Evolutionary conservation across 2,329 filamentous ascomycete genomes (phyloP).

Genomic region (Reticulascus tulasneorum): DNA sequence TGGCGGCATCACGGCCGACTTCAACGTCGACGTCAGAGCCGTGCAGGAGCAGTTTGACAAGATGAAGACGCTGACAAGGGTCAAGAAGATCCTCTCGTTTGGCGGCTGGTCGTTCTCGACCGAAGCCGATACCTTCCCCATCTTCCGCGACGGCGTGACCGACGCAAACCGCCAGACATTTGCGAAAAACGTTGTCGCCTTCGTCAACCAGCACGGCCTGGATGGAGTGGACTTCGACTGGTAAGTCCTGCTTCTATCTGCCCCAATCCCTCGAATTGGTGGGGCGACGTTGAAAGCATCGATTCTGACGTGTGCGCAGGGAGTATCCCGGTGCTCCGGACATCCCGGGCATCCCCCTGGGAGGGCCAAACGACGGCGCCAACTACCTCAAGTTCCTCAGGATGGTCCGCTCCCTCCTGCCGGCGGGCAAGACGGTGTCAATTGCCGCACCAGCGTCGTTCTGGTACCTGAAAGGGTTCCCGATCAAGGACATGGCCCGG

Average conservation of each 20-base stretch:
- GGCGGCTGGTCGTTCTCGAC: slow-evolving; percentile 31
- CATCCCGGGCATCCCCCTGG: slow-evolving; percentile 18
- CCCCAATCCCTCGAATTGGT: slow-evolving; percentile 24
- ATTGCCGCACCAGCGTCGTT: slow-evolving; percentile 17
- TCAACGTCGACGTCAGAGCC: slow-evolving; percentile 4
- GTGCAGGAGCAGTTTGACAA: slow-evolving; percentile 19
- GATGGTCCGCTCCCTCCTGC: slow-evolving; percentile 7
- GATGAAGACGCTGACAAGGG: slow-evolving; percentile 20
- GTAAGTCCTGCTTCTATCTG: too few species aligned
- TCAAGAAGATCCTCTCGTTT: slow-evolving; percentile 13
- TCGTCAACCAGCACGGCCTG: slow-evolving; percentile 34
- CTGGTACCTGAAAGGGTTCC: slow-evolving; percentile 19
- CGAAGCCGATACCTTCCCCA: slow-evolving; percentile 18
- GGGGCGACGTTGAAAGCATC: too few species aligned
- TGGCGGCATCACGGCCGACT: slow-evolving; percentile 16
- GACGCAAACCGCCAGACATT: slow-evolving; percentile 33
- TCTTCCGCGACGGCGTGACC: slow-evolving; percentile 25
- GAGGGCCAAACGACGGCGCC: slow-evolving; percentile 15
- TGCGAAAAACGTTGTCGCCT: slow-evolving; percentile 29
- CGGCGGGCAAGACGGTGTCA: slow-evolving; percentile 10
- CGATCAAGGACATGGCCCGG: slow-evolving; percentile 15
- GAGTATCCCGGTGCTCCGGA: slow-evolving; percentile 33
- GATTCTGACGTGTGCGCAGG: too few species aligned
- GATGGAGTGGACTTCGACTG: slow-evolving; percentile 41
- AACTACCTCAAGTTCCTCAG: slow-evolving; percentile 20